A percentile compares a stretch with the other conserved stretches of the same genome.
These are phyloP conservation scores for Phytophthora colocasiae DNA, from an alignment of 352 stramenopile genomes.

Conservation along the genomic window DNA sequence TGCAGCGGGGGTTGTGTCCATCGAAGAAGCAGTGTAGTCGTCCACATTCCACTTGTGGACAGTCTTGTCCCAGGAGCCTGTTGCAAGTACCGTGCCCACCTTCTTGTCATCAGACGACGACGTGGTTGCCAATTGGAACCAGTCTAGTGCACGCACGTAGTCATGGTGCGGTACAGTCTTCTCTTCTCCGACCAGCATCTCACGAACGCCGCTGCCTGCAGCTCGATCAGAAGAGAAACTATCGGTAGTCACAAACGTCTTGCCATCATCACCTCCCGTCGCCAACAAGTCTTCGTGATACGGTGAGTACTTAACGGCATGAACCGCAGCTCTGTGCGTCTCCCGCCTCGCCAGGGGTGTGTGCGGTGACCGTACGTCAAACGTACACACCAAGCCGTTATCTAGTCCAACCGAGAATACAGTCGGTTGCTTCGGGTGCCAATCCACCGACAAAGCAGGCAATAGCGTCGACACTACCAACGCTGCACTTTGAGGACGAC, in stretches of 20 bases:
- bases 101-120: constrained; percentile 5
- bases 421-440: constrained; percentile 68
- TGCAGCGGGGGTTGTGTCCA: not conserved
- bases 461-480: constrained; percentile 47
- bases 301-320: constrained; percentile 73
- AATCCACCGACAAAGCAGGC: constrained; percentile 69
- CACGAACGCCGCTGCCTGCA: constrained; percentile 22
- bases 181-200: constrained; percentile 30
- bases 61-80: constrained; percentile 72
- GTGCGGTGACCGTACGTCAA: constrained; percentile 65
- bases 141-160: constrained; percentile 79
- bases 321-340: constrained; percentile 55
- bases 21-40: constrained; percentile 24
- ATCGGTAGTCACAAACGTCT: constrained; percentile 49
- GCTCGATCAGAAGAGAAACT: constrained; percentile 35
- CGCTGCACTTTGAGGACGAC: constrained; percentile 48
- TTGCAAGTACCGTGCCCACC: constrained; percentile 41
- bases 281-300: constrained; percentile 67
- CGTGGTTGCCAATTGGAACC: constrained; percentile 44
- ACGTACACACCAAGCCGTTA: constrained; percentile 67
- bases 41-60: constrained; percentile 56
- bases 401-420: constrained; percentile 71
- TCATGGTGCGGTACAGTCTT: constrained; percentile 51
- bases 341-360: constrained; percentile 49
- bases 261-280: constrained; percentile 70